These are phyloP conservation scores for Clarireedia sp. DNA, from an alignment of 2,329 filamentous ascomycete genomes.

Conservation along the genomic window DNA sequence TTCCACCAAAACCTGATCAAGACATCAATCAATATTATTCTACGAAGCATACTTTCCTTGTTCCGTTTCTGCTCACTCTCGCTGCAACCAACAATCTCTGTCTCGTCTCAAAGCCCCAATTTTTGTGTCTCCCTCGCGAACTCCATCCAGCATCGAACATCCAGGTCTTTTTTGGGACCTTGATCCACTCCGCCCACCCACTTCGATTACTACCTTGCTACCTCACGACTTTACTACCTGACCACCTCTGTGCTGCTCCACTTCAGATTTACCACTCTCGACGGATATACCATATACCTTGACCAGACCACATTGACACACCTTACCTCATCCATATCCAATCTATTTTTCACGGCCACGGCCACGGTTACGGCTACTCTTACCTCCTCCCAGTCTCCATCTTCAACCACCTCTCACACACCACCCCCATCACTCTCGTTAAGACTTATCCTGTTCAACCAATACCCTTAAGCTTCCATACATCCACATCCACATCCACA, in stretches of 20 bases:
- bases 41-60: too few relatives aligned
- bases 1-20: too few relatives aligned
- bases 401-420: background rate
- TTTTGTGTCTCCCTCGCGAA: too few relatives aligned
- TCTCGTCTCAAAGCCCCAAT: too few relatives aligned
- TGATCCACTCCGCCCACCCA: slow-evolving; percentile 4
- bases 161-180: background rate
- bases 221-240: background rate
- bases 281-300: background rate
- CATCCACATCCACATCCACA: slow-evolving; percentile 14
- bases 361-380: slow-evolving; percentile 6
- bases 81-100: too few relatives aligned
- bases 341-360: background rate
- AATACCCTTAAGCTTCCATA: slow-evolving; percentile 10
- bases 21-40: too few relatives aligned
- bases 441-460: slow-evolving; percentile 4
- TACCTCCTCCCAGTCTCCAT: too few relatives aligned
- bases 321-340: slow-evolving; percentile 9
- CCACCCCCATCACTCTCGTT: slow-evolving; percentile 2
- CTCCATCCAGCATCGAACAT: too few relatives aligned
- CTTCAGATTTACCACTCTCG: too few relatives aligned
- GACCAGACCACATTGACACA: slow-evolving; percentile 5
- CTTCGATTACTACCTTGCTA: slow-evolving; percentile 5
- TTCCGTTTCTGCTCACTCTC: too few relatives aligned
- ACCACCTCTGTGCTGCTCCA: background rate